Conservation (phyloP, 2,329 filamentous ascomycete genomes). For the Colletotrichum sp. region DNA sequence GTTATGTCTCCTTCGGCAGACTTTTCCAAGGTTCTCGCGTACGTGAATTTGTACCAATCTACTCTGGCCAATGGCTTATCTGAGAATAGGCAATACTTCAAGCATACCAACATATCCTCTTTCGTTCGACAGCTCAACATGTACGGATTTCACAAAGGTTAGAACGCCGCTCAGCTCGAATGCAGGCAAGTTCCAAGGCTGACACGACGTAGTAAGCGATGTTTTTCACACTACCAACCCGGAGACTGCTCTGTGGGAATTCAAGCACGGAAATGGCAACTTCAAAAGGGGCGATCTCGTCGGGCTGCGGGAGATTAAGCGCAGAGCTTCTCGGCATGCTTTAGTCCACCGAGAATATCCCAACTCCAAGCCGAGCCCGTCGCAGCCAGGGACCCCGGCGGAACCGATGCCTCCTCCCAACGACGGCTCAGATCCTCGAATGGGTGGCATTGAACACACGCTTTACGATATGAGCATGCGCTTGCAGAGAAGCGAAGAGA, state of each 20-base stretch:
- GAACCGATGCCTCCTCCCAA: conserved; percentile 72
- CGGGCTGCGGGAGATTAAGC: conserved; percentile 92
- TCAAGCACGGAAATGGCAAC: conserved; percentile 96
- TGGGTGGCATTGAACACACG: conserved; percentile 79
- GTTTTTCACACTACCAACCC: conserved; percentile 96
- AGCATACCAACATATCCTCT: conserved; percentile 98
- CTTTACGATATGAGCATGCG: conserved; percentile 81
- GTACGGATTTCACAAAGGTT: conserved; percentile 99
- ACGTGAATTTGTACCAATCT: conserved; percentile 45
- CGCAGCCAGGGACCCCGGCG: conserved; percentile 84
- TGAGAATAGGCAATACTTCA: conserved; percentile 86
- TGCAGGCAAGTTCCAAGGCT: neutral
- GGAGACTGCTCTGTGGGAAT: conserved; percentile 96
- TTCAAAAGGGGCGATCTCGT: conserved; percentile 95
- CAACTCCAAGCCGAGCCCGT: conserved; percentile 74
- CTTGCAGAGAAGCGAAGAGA: conserved; percentile 84
- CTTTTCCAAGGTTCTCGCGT: conserved; percentile 98
- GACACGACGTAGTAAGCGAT: conserved; percentile 78
- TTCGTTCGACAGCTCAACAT: conserved; percentile 98
- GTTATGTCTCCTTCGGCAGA: conserved; percentile 98
- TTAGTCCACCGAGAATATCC: conserved; percentile 93
- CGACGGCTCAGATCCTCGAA: conserved; percentile 78
- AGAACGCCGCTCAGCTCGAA: conserved; percentile 16
- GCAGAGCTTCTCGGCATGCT: conserved; percentile 89
- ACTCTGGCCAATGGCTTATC: neutral